Conservation (phyloP, 192 early-diverging fungal species). For the Coemansia sp. region DNA sequence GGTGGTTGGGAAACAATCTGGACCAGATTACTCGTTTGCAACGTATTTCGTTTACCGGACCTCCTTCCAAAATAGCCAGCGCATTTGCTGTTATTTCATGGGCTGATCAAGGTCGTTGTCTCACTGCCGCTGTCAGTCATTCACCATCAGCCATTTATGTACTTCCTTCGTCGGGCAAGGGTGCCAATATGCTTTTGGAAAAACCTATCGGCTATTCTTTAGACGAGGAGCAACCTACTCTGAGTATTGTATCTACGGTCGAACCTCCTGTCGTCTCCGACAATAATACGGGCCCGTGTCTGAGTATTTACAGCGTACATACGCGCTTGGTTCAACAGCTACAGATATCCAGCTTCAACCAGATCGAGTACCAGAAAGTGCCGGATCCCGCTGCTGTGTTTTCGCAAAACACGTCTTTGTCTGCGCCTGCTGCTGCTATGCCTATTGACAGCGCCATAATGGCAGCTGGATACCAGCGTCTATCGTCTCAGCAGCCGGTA, state of each 20-base stretch:
- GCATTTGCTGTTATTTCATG: conserved; percentile 38
- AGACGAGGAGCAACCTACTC: conserved; percentile 33
- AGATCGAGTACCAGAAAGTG: conserved; percentile 20
- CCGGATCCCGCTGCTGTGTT: conserved; percentile 36
- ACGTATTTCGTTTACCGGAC: conserved; percentile 21
- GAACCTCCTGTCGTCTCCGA: conserved; percentile 21
- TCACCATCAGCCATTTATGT: conserved; percentile 34
- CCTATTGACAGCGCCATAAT: neutral
- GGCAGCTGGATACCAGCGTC: conserved; percentile 7
- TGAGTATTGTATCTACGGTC: conserved; percentile 32
- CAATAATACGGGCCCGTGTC: neutral
- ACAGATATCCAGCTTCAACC: conserved; percentile 23
- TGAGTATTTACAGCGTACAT: conserved; percentile 49
- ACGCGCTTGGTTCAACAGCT: conserved; percentile 49
- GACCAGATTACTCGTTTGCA: conserved; percentile 31
- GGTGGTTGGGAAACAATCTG: conserved; percentile 38
- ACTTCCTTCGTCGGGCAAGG: conserved; percentile 20
- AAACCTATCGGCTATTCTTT: conserved; percentile 29
- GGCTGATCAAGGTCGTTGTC: conserved; percentile 38
- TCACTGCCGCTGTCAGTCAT: conserved; percentile 29
- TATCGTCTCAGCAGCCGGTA: conserved; percentile 3
- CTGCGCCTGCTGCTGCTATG: neutral
- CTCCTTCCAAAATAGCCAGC: conserved; percentile 16
- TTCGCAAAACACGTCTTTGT: neutral
- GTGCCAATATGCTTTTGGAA: conserved; percentile 27